A percentile compares a stretch with the other conserved stretches of the same genome.
These are phyloP conservation scores for Kurtzmaniella cleridarum DNA, from an alignment of 805 yeast genomes.

Conservation along the genomic window DNA sequence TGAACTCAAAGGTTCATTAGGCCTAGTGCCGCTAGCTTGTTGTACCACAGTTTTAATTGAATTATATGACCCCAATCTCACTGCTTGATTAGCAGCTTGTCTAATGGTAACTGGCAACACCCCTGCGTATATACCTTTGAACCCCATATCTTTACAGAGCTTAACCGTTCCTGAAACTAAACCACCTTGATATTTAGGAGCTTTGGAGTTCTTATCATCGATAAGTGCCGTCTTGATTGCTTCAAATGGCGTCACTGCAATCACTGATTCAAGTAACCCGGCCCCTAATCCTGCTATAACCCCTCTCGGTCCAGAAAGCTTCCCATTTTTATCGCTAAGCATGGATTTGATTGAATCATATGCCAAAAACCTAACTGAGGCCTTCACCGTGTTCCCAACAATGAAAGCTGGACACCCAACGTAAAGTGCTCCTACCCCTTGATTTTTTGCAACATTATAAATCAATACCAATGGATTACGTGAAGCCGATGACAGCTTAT, in stretches of 20 bases:
- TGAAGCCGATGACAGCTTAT: slow-evolving; percentile 57
- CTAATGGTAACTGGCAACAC: slow-evolving; percentile 88
- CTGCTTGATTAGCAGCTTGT: slow-evolving; percentile 95
- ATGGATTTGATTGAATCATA: slow-evolving; percentile 80
- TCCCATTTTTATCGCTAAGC: slow-evolving; percentile 78
- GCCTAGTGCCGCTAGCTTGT: slow-evolving; percentile 58
- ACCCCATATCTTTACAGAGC: slow-evolving; percentile 71
- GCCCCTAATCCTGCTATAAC: slow-evolving; percentile 97
- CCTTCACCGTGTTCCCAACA: slow-evolving; percentile 93
- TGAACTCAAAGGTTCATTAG: slow-evolving; percentile 70
- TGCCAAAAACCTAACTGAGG: slow-evolving; percentile 91
- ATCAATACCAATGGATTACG: slow-evolving; percentile 83
- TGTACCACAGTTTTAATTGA: slow-evolving; percentile 78
- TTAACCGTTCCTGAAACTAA: slow-evolving; percentile 56
- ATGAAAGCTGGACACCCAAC: slow-evolving; percentile 97
- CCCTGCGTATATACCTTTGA: slow-evolving; percentile 83
- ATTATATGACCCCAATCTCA: slow-evolving; percentile 88
- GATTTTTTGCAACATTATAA: slow-evolving; percentile 64
- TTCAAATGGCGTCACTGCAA: slow-evolving; percentile 96
- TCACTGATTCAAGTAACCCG: slow-evolving; percentile 82
- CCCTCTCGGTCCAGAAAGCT: slow-evolving; percentile 84
- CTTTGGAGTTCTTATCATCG: slow-evolving; percentile 77
- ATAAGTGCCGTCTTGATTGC: slow-evolving; percentile 94
- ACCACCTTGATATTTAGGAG: slow-evolving; percentile 73
- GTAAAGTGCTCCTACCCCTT: slow-evolving; percentile 75